Percentiles rank a stretch among this genome's conserved stretches.
phyloP scores from a whole-genome alignment of 768 basidiomycete genomes.

The Thelephora ganbajun region DNA sequence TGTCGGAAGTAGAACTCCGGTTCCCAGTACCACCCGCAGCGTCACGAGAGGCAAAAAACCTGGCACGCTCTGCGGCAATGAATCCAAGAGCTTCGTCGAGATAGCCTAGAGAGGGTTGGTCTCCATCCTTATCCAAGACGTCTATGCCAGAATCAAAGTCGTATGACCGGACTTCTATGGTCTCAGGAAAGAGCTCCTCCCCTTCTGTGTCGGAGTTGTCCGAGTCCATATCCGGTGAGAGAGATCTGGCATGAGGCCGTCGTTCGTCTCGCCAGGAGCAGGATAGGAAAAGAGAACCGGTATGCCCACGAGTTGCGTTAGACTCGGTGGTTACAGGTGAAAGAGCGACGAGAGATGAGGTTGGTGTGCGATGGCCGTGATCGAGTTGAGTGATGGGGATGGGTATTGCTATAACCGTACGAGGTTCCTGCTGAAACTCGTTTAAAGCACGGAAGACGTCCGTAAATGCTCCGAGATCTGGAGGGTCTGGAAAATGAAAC shows the following conservation, averaged over 20 bases:
- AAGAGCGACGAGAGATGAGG: conserved; percentile 13
- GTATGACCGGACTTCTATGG: conserved; percentile 2
- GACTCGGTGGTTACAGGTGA: conserved; percentile 23
- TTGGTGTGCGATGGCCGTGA: conserved; percentile 12
- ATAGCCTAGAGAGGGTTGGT: conserved; percentile 55
- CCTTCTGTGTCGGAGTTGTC: conserved; percentile 13
- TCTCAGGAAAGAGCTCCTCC: conserved; percentile 11
- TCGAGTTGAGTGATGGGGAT: background rate
- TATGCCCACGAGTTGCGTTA: conserved; percentile 44
- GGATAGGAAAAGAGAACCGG: conserved; percentile 39
- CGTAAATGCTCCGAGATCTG: conserved; percentile 62
- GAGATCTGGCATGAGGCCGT: background rate
- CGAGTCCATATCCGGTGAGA: conserved; percentile 3
- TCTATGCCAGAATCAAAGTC: conserved; percentile 8
- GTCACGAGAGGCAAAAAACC: conserved; percentile 30
- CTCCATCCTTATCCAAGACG: conserved; percentile 13
- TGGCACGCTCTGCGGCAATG: conserved; percentile 54
- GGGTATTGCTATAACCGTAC: conserved; percentile 11
- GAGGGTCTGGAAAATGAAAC: conserved; percentile 31
- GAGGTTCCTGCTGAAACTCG: conserved; percentile 35
- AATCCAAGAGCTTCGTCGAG: conserved; percentile 67
- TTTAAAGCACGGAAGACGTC: conserved; percentile 55
- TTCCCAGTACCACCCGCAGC: conserved; percentile 9
- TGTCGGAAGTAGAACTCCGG: conserved; percentile 18
- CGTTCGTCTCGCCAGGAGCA: conserved; percentile 13